Base-by-base conservation (phyloP, 75 land plant species). In the Picea sitchensis region DNA sequence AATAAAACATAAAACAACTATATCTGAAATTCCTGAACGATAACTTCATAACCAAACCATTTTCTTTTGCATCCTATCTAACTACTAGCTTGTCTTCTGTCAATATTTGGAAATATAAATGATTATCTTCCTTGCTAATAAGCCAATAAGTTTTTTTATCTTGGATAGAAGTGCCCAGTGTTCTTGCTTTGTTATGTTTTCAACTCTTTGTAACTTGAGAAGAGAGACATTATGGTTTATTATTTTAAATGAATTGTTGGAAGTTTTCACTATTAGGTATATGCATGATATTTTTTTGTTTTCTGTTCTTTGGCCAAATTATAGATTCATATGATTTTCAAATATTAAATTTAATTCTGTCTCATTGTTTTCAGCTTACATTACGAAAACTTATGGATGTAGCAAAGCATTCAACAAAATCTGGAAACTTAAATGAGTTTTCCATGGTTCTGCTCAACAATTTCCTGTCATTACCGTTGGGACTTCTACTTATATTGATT, bases 371-470 rank as follows among this genome's bases (percentile, higher is more conserved):
- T 77, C 89, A 87, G 89, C 80, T 87, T 59, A 83, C 85, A 21
- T 59, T 87, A 76, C 78, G 89, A 44, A 87, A 79, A 67, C 85
- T 87, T 21, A 87, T 87, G 89, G 89, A 87, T 79, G 65, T 82
- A 64, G 89, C 89, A 21, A 87, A 87, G 75, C 79, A 82, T 76
- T 80, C 73, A 34, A 87, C 88, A 59, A 86, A 80, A 65, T 86
- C 89, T 64, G 89, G 89, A 63, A 79, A 69, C 62, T 61, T 87
- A 57, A 86, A 86, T 69, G 89, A 87, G 77, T 86, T 86, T 68
- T 87, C 89, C 8, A 87, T 87, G 89, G 89, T 86, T 14, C 65
- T 87, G 63, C 82, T 87, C 72, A 87, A 87, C 80, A 87, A 87
- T 86, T 69, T 72, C 56, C 84, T 87, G 15, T 87, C 89, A 44